phyloP scores from a whole-genome alignment of 108 stramenopile species.

The Nannochloropsis gaditana region DNA sequence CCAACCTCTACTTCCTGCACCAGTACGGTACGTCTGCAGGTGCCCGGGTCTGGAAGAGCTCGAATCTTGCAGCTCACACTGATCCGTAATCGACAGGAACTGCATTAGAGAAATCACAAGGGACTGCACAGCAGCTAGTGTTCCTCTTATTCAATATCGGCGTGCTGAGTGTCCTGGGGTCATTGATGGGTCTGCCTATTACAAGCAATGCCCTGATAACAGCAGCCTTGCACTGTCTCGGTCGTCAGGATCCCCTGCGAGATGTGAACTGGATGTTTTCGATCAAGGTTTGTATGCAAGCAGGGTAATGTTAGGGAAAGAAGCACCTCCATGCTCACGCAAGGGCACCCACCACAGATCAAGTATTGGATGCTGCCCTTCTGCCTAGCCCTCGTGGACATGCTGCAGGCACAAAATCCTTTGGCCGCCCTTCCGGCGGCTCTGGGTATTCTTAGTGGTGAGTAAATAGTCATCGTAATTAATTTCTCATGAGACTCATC shows the following conservation, averaged over 20 bases:
- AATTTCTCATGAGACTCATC: background rate
- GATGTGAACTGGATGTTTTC: slow-evolving; percentile 20
- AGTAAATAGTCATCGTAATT: background rate
- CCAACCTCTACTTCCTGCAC: slow-evolving; percentile 40
- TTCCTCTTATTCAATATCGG: slow-evolving; percentile 28
- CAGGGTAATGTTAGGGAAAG: background rate
- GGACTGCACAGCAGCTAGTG: slow-evolving; percentile 25
- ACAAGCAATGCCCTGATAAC: slow-evolving; percentile 5
- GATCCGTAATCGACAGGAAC: background rate
- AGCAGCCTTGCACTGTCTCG: slow-evolving; percentile 23
- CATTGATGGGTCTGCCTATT: background rate
- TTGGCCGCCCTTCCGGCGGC: slow-evolving; percentile 25
- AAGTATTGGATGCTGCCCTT: slow-evolving; percentile 5
- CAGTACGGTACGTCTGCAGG: slow-evolving; percentile 33
- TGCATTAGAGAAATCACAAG: background rate
- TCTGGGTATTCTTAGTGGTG: slow-evolving; percentile 27
- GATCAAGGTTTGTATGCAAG: background rate
- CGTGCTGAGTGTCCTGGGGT: slow-evolving; percentile 8
- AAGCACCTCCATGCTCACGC: background rate
- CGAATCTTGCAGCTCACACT: slow-evolving; percentile 33
- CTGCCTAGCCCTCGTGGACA: slow-evolving; percentile 1
- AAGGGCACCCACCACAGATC: background rate
- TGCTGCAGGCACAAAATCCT: slow-evolving; percentile 29
- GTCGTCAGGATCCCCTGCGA: slow-evolving; percentile 26
- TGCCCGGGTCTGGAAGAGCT: slow-evolving; percentile 29